Percentiles rank a stretch among this genome's conserved stretches.
These are phyloP conservation scores for Calophaca sinica DNA, from an alignment of 306 rosid genomes.

Conservation along the genomic window DNA sequence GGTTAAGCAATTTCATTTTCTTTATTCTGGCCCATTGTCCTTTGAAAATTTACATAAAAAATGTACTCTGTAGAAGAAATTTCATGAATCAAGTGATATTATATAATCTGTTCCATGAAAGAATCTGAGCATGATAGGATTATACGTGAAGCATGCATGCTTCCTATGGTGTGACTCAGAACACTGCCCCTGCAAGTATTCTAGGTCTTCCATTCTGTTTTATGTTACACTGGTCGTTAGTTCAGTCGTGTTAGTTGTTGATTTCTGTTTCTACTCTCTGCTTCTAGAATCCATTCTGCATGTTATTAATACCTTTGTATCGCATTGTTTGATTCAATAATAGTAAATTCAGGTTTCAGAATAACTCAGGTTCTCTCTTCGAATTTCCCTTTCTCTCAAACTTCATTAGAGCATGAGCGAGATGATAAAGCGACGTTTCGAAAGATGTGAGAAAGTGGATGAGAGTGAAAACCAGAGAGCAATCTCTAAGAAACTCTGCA, in stretches of 20 bases:
- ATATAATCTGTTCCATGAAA: not conserved
- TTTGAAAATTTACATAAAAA: constrained; percentile 19
- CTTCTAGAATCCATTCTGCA: constrained; percentile 1
- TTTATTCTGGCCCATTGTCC: constrained; percentile 36
- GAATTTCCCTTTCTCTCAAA: constrained; percentile 1
- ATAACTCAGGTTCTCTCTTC: not conserved
- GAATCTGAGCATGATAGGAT: not conserved
- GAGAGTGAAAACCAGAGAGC: constrained; percentile 7
- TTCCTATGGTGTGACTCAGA: constrained; percentile 5
- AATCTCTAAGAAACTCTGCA: not conserved
- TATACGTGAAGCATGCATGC: constrained; percentile 3
- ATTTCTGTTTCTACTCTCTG: constrained; percentile 9
- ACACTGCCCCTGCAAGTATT: not conserved
- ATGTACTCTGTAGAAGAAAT: constrained; percentile 31
- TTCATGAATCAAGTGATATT: constrained; percentile 6
- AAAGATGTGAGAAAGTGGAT: not conserved
- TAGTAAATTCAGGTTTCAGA: constrained; percentile 6
- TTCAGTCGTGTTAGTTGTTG: not conserved
- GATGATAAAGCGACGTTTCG: not conserved
- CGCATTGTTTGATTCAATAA: no score
- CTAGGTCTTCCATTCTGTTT: not conserved
- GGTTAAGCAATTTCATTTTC: constrained; percentile 34
- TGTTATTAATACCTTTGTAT: no score
- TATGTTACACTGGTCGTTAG: constrained; percentile 8
- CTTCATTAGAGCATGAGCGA: not conserved